Evolutionary conservation across 768 basidiomycete species (phyloP), one percentile per base, ranked within the genome.

Genomic region (Russula foetens): DNA sequence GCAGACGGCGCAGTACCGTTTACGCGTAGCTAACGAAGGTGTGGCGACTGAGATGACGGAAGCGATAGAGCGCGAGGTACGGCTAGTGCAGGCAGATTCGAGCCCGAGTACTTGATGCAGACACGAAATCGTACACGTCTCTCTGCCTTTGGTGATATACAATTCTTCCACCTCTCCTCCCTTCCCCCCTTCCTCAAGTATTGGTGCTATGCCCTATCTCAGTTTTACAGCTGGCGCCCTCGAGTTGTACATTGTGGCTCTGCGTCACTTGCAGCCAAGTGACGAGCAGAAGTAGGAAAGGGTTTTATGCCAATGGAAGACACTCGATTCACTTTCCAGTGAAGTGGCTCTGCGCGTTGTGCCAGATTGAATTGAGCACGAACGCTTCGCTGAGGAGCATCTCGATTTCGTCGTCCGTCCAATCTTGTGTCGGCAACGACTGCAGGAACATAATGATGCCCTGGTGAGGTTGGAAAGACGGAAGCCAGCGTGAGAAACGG

Each of bases 391-490:
- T 92, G 48, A 99, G 84, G 35, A 99, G 82, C 75, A 98, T 82
- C 70, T 98, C 93, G 48, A 98, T 87, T 69, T 98, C 93, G 67
- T 95, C 89, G 71, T 98, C 95, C 23, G 87, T 85, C 97, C 97
- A 99, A 56, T 82, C 84, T 70, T 94, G 91, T 7, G 92, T 95
- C 15, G 92, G 92, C 4, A 92, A 79, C 1, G 89, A 92, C 71
- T 95, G 92, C 14, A 99, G 79, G 75, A 97, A 99, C 89, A 99
- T 98, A 71, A 99, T 98, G 71, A 98, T 95, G 58, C 92, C 94
- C 96, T 98, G 66, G 15, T 26, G 12, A 7, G 19, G 35, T 35
- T 52, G 38, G 21, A 23, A 1, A 2, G 44, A 28, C 15, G 23
- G 24, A 17, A 14, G 9, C 14, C 5, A 12, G 45, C 24, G 17